Evolutionary conservation across 2,329 filamentous ascomycete genomes (phyloP), one percentile per base, ranked within the genome.

Genomic region (Phaeosphaeriaceae sp.): DNA sequence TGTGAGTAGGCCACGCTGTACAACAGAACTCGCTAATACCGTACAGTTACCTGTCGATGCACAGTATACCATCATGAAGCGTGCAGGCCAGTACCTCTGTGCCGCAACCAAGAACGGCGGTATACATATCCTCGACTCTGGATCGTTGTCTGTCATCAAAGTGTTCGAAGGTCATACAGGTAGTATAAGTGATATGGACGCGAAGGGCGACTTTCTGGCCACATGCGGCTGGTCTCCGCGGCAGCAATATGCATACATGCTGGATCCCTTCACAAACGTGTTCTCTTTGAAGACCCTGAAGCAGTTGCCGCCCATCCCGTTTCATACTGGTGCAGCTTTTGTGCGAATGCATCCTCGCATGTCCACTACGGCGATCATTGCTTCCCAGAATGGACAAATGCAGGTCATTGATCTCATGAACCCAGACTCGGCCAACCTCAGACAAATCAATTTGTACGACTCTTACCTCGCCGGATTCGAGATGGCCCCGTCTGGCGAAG

Each of bases 321-420:
- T 89, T 58, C 94, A 95, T 56, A 90, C 93, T 2, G 93, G 95
- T 10, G 95, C 94, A 40, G 94, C 95, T 36, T 96, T 93, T 80
- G 93, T 97, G 44, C 89, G 95, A 57, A 95, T 99, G 91, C 95
- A 99, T 76, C 95, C 96, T 1, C 90, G 93, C 69, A 91, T 99
- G 86, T 90, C 93, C 20, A 97, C 95, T 0, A 98, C 96, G 0
- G 94, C 92, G 69, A 93, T 99, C 60, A 92, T 99, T 50, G 89
- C 93, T 25, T 97, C 94, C 2, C 92, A 96, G 71, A 91, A 88
- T 45, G 95, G 96, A 1, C 93, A 97, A 76, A 91, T 99, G 76
- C 94, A 99, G 74, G 90, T 98, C 15, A 92, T 98, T 51, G 95
- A 99, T 76, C 85, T 99, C 5, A 92, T 96, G 87, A 97, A 97